phyloP scores from a whole-genome alignment of 805 yeast species.

The Jamesozyma rosinii region DNA sequence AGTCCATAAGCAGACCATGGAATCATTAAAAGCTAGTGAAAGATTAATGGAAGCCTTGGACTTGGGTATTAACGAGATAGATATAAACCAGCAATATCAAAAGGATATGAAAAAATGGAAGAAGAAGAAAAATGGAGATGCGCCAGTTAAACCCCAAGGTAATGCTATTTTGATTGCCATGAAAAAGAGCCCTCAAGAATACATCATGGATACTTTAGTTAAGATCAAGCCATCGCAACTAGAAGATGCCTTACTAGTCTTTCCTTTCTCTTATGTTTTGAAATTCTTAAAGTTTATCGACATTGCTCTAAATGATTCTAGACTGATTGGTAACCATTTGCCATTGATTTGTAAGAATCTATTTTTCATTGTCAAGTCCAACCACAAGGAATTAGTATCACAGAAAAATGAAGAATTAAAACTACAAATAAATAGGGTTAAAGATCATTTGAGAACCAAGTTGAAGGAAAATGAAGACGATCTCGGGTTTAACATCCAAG shows the following conservation, averaged over 20 bases:
- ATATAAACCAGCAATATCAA: conserved; percentile 43
- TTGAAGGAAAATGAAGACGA: conserved; percentile 45
- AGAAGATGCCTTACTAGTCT: conserved; percentile 84
- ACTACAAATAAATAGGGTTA: conserved; percentile 55
- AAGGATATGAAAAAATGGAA: conserved; percentile 35
- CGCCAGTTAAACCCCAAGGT: conserved; percentile 52
- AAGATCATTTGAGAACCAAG: conserved; percentile 48
- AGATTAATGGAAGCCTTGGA: conserved; percentile 86
- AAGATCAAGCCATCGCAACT: conserved; percentile 76
- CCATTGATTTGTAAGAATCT: conserved; percentile 65
- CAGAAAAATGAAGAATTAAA: conserved; percentile 58
- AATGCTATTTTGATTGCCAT: conserved; percentile 70
- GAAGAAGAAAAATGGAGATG: conserved; percentile 35
- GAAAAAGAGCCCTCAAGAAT: conserved; percentile 60
- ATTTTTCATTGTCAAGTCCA: conserved; percentile 62
- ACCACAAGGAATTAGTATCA: conserved; percentile 68
- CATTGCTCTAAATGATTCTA: conserved; percentile 53
- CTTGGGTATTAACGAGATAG: conserved; percentile 63
- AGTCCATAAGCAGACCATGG: conserved; percentile 77
- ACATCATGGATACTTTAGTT: conserved; percentile 62
- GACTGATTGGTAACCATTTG: conserved; percentile 42
- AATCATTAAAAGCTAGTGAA: conserved; percentile 91
- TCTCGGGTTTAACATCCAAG: conserved; percentile 79
- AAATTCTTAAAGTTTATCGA: conserved; percentile 64
- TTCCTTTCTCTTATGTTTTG: conserved; percentile 79